A percentile compares a stretch with the other conserved stretches of the same genome.
phyloP scores from a whole-genome alignment of 2,329 filamentous ascomycete species.

The Rhexocercosporidium sp. region DNA sequence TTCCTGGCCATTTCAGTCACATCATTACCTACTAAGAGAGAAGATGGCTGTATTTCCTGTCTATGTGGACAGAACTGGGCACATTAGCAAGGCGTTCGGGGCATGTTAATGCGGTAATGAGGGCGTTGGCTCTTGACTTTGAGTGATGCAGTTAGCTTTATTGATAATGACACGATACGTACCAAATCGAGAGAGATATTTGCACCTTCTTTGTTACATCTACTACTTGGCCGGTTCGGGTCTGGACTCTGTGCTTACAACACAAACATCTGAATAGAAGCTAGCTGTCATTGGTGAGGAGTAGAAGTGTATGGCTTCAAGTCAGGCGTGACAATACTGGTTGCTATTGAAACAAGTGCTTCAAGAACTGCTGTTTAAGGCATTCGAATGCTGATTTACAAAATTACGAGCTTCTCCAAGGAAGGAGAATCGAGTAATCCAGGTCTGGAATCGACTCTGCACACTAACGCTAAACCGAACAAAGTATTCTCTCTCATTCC shows the following conservation, averaged over 20 bases:
- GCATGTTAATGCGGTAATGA: conserved; percentile 5
- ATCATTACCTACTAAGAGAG: conserved; percentile 58
- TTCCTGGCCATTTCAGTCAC: conserved; percentile 82
- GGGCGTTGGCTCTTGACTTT: conserved; percentile 9
- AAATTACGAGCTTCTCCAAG: too few relatives aligned
- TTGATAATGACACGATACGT: conserved; percentile 14
- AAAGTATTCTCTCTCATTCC: too few relatives aligned
- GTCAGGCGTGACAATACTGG: background rate
- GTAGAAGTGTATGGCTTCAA: background rate
- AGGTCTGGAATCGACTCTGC: too few relatives aligned
- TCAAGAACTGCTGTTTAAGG: too few relatives aligned
- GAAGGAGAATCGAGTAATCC: too few relatives aligned
- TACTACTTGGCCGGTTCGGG: background rate
- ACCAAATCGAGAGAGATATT: background rate
- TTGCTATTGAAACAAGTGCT: too few relatives aligned
- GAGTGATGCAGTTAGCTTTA: conserved; percentile 4
- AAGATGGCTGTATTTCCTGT: background rate
- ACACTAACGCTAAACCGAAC: too few relatives aligned
- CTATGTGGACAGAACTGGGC: conserved; percentile 22
- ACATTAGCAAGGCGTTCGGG: conserved; percentile 32
- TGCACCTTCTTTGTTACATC: background rate
- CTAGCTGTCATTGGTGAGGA: background rate
- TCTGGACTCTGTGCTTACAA: too few relatives aligned
- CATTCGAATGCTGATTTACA: too few relatives aligned
- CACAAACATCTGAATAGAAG: background rate